Evolutionary conservation across 169 alveolate genomes (phyloP), one percentile per base, ranked within the genome.

Genomic region (Cryptosporidium viatorum): DNA sequence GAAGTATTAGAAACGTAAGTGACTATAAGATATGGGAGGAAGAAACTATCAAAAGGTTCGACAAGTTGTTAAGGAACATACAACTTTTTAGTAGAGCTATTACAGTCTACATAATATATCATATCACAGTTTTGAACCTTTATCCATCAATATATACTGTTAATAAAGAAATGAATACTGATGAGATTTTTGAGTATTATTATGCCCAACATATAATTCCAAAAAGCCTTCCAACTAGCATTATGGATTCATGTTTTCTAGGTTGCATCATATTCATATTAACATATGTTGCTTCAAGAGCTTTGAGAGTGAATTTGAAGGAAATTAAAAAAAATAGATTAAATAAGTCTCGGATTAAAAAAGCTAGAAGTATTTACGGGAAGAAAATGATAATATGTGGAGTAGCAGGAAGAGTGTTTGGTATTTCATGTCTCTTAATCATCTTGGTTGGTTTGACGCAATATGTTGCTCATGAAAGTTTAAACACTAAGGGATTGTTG

Each of bases 401-500:
- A 7, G 70, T 80, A 18, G 55, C 75, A 8, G 75, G 73, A 33
- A 59, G 89, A 29, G 52, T 80, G 4, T 80, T 80, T 62, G 89
- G 89, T 8, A 80, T 80, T 16, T 45, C 67, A 16, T 62, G 73
- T 23, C n/a, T 62, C 21, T 18, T 80, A 9, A 80, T 80, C 10
- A 80, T 80, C n/a, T 26, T 80, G 14, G 48, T 80, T 59, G 89
- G 80, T 33, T 62, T 80, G 70, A 80, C 80, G 43, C 89, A 80
- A 37, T 60, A 80, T n/a, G 65, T 80, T 12, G 89, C 89, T 23
- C 89, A 80, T 50, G 89, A 80, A 51, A 80, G 89, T 26, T 80
- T 80, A 29, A 60, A 60, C 39, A 62, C 89, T 41, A 80, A 80
- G n/a, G 89, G 89, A n/a, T 31, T 80, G 3, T 43, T 80, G 39